Percentiles rank a stretch among this genome's conserved stretches.
These are phyloP conservation scores for Neopestalotiopsis rosae DNA, from an alignment of 2,329 filamentous ascomycete species.

Conservation along the genomic window DNA sequence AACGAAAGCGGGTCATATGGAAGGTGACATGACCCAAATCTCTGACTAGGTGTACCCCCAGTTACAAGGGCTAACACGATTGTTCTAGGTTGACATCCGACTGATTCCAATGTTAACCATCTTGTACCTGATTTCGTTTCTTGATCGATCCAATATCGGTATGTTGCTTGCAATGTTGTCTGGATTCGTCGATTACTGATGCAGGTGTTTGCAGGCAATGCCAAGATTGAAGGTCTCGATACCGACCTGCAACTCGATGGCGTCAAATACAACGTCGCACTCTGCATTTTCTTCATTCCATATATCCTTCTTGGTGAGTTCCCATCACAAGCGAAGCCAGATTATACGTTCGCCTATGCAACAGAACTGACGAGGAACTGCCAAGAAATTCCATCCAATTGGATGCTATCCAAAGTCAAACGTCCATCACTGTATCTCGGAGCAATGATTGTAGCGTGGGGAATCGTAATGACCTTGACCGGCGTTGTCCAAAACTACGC, in stretches of 20 bases:
- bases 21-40: neutral
- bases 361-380: neutral
- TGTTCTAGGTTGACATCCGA: neutral
- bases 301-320: conserved; percentile 5
- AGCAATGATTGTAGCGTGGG: conserved; percentile 7
- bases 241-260: neutral
- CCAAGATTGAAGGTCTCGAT: conserved; percentile 2
- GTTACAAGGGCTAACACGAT: neutral
- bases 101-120: conserved; percentile 9
- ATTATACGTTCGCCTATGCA: neutral
- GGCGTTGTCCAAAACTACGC: conserved; percentile 7
- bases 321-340: neutral
- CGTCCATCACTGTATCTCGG: conserved; percentile 4
- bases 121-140: conserved; percentile 7
- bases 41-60: neutral
- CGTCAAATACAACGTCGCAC: conserved; percentile 8
- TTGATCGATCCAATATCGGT: conserved; percentile 8
- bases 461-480: conserved; percentile 3
- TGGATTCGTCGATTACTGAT: neutral
- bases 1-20: conserved; percentile 1
- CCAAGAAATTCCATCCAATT: conserved; percentile 5
- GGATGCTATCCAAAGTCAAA: neutral
- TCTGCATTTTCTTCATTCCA: conserved; percentile 10
- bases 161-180: too few relatives aligned
- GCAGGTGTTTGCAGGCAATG: conserved; percentile 18